A percentile compares a stretch with the other conserved stretches of the same genome.
Evolutionary conservation across 805 yeast species (phyloP).

Genomic region (Starmerella bombi): DNA sequence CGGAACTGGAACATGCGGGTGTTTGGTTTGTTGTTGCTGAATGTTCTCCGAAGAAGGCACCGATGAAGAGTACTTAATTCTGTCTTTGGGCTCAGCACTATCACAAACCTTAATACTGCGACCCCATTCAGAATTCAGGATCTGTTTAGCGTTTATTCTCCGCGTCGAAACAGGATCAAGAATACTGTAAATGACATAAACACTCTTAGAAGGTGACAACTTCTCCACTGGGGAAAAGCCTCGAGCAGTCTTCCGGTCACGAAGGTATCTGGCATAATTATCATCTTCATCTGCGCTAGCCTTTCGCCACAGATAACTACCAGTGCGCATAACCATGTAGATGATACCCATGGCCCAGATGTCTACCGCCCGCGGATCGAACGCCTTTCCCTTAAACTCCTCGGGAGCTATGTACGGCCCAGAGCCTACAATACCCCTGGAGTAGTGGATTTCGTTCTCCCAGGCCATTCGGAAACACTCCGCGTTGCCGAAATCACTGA

Average conservation of each 20-base stretch:
- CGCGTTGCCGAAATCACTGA: constrained; percentile 82
- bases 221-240: constrained; percentile 89
- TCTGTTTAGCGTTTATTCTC: constrained; percentile 77
- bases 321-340: constrained; percentile 73
- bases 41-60: background rate
- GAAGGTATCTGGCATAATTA: constrained; percentile 59
- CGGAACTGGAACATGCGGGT: background rate
- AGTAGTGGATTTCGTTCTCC: constrained; percentile 59
- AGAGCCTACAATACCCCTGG: constrained; percentile 71
- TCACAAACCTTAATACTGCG: constrained; percentile 71
- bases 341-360: constrained; percentile 81
- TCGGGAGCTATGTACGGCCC: constrained; percentile 91
- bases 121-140: constrained; percentile 91
- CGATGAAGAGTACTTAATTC: background rate
- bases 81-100: constrained; percentile 37
- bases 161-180: constrained; percentile 83
- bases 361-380: constrained; percentile 72
- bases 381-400: constrained; percentile 45
- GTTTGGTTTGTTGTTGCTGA: background rate
- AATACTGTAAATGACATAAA: constrained; percentile 86
- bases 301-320: constrained; percentile 80
- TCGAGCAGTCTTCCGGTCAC: constrained; percentile 62
- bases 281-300: constrained; percentile 68
- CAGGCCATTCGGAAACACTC: constrained; percentile 84
- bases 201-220: constrained; percentile 72